Evolutionary conservation across 2,329 filamentous ascomycete genomes (phyloP), one percentile per base, ranked within the genome.

Genomic region (Penicillium brevicompactum): DNA sequence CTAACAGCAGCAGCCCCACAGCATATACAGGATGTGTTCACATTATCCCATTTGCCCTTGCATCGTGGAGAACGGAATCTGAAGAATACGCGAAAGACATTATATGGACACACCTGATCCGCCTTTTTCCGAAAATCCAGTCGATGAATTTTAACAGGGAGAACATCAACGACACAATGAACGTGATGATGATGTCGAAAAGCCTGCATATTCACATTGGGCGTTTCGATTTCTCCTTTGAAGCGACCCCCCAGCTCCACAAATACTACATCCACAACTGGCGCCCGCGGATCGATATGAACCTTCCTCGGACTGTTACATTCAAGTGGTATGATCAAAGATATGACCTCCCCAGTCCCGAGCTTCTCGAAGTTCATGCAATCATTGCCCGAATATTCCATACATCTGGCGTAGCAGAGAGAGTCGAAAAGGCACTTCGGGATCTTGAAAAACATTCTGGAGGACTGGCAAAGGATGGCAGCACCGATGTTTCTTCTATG

Each of bases 391-490:
- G 30, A 2, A 56, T 56, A 37, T 49, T 56, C 14, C 44, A 51
- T 48, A 43, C 53, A 16, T 52, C 48, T 47, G 44, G 48, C 10
- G 21, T 27, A 46, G 48, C 22, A 5, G 21, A 49, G 21, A 10
- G 32, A 2, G 31, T 55, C 6, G 27, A 55, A 13, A 51, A 55
- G 27, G 16, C 38, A 4, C n/a, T 55, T 4, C 18, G 27, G 27
- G 30, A 52, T 44, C 49, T 52, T 7, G 53, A 44, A 6, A 37
- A 45, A 5, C 8, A 21, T 10, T n/a, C 18, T 18, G 18, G 16
- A 22, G 8, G 10, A 6, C 37, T 56, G 38, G 48, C 53, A n/a
- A 38, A 16, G 21, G 38, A 56, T 52, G 53, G 53, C 34, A 55
- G 42, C 14, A 55, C 41, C 2, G 21, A 48, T 32, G 31, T 53